Conservation (phyloP, 495 filamentous ascomycete genomes). For the Viridothelium virens region DNA sequence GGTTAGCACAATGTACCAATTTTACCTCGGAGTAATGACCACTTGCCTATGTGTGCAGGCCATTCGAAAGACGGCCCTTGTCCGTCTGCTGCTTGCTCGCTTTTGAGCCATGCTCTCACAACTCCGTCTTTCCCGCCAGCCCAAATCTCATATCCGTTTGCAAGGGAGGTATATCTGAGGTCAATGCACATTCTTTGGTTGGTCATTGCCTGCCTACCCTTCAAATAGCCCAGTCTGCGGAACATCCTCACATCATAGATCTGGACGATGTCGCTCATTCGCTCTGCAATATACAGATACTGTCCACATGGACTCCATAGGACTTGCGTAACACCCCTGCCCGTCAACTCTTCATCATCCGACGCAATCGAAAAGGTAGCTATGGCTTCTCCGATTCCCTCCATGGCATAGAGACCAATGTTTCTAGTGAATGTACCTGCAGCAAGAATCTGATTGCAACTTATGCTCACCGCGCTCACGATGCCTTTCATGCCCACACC, state of each 20-base stretch:
- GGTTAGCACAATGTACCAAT: background rate
- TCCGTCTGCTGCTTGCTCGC: constrained; percentile 38
- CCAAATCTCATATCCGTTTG: constrained; percentile 65
- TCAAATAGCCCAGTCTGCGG: constrained; percentile 60
- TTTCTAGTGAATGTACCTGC: constrained; percentile 75
- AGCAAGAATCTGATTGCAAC: constrained; percentile 55
- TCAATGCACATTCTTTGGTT: constrained; percentile 77
- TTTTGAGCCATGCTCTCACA: constrained; percentile 66
- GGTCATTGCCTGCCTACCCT: constrained; percentile 59
- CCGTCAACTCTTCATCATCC: constrained; percentile 44
- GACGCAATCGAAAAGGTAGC: constrained; percentile 54
- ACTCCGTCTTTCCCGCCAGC: constrained; percentile 72
- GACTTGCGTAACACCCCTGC: constrained; percentile 65
- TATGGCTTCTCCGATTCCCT: constrained; percentile 56
- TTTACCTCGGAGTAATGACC: background rate
- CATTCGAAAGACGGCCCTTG: constrained; percentile 27
- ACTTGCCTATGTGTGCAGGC: constrained; percentile 33
- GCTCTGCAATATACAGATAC: constrained; percentile 82
- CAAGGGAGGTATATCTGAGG: constrained; percentile 38
- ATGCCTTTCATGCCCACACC: constrained; percentile 78
- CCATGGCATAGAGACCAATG: constrained; percentile 67
- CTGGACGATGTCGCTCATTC: constrained; percentile 61
- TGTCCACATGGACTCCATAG: constrained; percentile 68
- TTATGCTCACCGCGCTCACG: constrained; percentile 57
- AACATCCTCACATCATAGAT: constrained; percentile 79